Evolutionary conservation across 2,329 filamentous ascomycete genomes (phyloP), one percentile per base, ranked within the genome.

Genomic region (Cladophialophora immunda): DNA sequence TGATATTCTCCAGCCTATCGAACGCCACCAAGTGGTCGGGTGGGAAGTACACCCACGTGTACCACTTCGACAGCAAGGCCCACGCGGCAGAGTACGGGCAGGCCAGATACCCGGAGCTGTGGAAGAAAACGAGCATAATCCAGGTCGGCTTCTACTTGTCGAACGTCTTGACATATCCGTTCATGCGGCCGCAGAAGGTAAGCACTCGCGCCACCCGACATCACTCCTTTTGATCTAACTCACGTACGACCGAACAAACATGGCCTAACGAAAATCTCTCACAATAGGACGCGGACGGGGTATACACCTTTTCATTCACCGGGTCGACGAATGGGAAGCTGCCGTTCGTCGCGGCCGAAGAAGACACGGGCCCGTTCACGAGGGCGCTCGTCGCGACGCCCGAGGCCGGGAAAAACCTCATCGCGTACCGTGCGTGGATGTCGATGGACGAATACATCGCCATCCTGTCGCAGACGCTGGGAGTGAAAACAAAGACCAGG

Each of bases 31-130:
- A 80, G 58, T 83, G 80, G 68, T 86, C 82, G 65, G 73, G 75
- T 0, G 85, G 84, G 0, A 76, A 73, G 45, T 80, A 80, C 62
- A 78, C 73, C n/a, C 80, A 86, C 68, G 68, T 86, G 62, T 87
- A 86, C 69, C 84, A 85, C 71, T 84, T 81, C 62, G 84, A 86
- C 72, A 73, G 80, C 7, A 87, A 87, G 74, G 85, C 84, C 1
- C 83, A 84, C 53, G 73, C 84, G 17, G 83, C 82, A 0, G 59
- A 74, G 13, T 85, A 85, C 50, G 82, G 84, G 3, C 68, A 75
- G 8, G 77, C 77, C 2, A 80, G 72, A 4, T 78, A 85, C 67
- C 81, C 82, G 0, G 72, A 70, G 4, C 72, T 87, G 34, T 82
- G 81, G 6, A 75, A 73, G 59, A 86, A 86, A 75, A 83, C 83